Conservation (phyloP, 805 yeast species). For the Ogataea glucozyma region DNA sequence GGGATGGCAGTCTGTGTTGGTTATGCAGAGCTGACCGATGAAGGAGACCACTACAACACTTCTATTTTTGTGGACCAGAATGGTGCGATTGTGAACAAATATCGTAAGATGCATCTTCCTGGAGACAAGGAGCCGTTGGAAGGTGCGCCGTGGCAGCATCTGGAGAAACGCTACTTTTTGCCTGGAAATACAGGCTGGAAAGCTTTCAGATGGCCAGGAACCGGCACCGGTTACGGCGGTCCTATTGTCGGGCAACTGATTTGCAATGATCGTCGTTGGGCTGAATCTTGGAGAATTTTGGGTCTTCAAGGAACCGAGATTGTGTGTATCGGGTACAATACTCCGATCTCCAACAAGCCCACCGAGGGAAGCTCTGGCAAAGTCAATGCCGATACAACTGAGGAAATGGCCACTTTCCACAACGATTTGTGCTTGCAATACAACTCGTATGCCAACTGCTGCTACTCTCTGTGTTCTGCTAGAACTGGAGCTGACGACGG, state of each 20-base stretch:
- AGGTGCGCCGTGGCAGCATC: slow-evolving; percentile 37
- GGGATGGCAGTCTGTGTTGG: slow-evolving; percentile 38
- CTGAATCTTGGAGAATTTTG: slow-evolving; percentile 40
- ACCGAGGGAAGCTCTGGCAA: slow-evolving; percentile 24
- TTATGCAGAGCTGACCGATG: slow-evolving; percentile 41
- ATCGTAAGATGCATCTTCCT: slow-evolving; percentile 41
- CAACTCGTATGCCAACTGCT: slow-evolving; percentile 37
- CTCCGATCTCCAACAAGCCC: slow-evolving; percentile 38
- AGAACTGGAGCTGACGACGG: slow-evolving; percentile 38
- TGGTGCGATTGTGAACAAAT: slow-evolving; percentile 34
- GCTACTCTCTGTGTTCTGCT: slow-evolving; percentile 37
- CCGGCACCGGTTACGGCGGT: slow-evolving; percentile 34
- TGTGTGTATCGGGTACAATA: slow-evolving; percentile 38
- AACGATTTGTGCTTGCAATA: slow-evolving; percentile 37
- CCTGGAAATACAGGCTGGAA: slow-evolving; percentile 40
- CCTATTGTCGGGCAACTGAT: slow-evolving; percentile 39
- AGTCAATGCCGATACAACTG: slow-evolving; percentile 29
- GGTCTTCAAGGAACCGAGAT: slow-evolving; percentile 41
- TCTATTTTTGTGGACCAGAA: slow-evolving; percentile 35
- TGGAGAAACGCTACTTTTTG: slow-evolving; percentile 40
- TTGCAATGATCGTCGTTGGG: slow-evolving; percentile 42
- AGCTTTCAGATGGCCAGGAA: slow-evolving; percentile 38
- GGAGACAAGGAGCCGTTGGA: slow-evolving; percentile 38
- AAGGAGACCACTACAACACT: slow-evolving; percentile 39
- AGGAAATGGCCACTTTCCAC: slow-evolving; percentile 34